These are phyloP conservation scores for Misopates orontium DNA, from an alignment of 257 asterid genomes.

Conservation along the genomic window DNA sequence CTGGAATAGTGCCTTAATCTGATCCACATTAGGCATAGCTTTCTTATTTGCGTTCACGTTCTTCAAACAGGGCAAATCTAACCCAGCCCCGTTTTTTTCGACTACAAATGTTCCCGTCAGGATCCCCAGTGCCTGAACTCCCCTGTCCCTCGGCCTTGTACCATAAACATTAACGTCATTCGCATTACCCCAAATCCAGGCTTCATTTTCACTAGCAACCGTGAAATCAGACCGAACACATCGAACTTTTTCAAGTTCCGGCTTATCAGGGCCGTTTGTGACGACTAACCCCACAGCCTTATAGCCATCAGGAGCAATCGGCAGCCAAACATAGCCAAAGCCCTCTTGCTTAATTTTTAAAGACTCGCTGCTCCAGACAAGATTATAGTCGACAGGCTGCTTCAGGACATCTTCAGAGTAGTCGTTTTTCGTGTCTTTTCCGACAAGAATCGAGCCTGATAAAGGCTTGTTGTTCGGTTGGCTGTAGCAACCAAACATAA, in stretches of 20 bases:
- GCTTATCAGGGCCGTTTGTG: conserved; percentile 52
- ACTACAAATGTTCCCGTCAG: conserved; percentile 55
- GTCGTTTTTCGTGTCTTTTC: conserved; percentile 51
- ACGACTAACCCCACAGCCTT: conserved; percentile 51
- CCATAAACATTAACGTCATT: conserved; percentile 38
- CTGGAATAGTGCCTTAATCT: conserved; percentile 48
- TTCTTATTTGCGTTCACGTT: conserved; percentile 30
- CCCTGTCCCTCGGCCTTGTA: conserved; percentile 54
- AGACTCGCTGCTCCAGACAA: conserved; percentile 58
- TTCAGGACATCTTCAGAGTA: conserved; percentile 33
- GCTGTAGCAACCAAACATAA: conserved; percentile 65
- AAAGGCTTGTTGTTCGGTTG: conserved; percentile 68
- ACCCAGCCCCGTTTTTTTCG: conserved; percentile 30
- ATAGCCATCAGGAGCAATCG: conserved; percentile 51
- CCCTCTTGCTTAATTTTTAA: conserved; percentile 45
- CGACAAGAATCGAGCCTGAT: conserved; percentile 70
- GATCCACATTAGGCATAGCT: conserved; percentile 63
- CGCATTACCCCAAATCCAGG: conserved; percentile 56
- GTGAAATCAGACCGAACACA: conserved; percentile 54
- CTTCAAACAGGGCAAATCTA: conserved; percentile 50
- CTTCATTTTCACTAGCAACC: conserved; percentile 34
- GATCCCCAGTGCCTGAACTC: conserved; percentile 48
- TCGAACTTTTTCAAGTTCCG: conserved; percentile 38
- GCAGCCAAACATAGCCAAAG: conserved; percentile 54
- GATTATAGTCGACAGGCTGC: conserved; percentile 54